Percentiles rank a stretch among this genome's conserved stretches.
Evolutionary conservation across 164 flowering plant genomes (phyloP).

Genomic region (Cinnamomum micranthum): DNA sequence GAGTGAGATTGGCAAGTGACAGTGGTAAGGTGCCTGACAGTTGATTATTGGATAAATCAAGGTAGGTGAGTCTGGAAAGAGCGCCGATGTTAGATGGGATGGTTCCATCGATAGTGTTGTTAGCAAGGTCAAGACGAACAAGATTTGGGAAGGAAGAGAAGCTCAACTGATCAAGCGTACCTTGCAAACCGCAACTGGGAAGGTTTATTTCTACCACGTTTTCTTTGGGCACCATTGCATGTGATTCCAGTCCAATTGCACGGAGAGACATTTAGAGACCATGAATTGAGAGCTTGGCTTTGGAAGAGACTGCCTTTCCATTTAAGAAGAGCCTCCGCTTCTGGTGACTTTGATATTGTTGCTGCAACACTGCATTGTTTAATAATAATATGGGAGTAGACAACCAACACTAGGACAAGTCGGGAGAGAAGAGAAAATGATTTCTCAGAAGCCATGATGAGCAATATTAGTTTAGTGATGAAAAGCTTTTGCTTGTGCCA

Average conservation of each 20-base stretch:
- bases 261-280: neutral
- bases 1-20: constrained; percentile 25
- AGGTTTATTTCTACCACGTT: constrained; percentile 11
- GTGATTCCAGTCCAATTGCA: constrained; percentile 20
- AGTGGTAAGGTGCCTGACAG: constrained; percentile 20
- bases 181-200: neutral
- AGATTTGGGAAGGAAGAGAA: constrained; percentile 24
- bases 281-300: constrained; percentile 5
- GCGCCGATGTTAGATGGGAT: constrained; percentile 12
- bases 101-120: constrained; percentile 1
- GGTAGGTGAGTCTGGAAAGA: neutral
- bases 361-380: neutral
- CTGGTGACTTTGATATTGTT: neutral
- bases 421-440: neutral
- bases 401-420: neutral
- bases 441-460: neutral
- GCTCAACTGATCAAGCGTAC: constrained; percentile 13
- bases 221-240: constrained; percentile 8
- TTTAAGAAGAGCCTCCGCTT: neutral
- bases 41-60: constrained; percentile 3
- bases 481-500: too few relatives aligned
- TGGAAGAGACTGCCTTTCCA: neutral
- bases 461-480: too few relatives aligned
- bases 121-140: constrained; percentile 13
- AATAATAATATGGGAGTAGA: neutral